A percentile compares a stretch with the other conserved stretches of the same genome.
phyloP scores from a whole-genome alignment of 176 grass and related monocot species.

The Saccharum spontaneum region DNA sequence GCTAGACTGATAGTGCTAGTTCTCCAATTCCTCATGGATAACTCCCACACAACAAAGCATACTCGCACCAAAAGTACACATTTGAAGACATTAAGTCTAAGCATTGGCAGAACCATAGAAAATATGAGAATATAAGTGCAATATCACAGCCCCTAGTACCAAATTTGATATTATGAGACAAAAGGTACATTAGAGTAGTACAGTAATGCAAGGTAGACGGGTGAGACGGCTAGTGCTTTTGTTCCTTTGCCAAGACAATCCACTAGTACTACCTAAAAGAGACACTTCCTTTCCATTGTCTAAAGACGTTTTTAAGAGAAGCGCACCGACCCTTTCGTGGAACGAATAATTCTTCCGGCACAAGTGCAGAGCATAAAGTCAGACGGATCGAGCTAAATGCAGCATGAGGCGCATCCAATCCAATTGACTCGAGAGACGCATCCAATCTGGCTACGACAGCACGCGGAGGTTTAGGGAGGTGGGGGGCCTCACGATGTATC shows the following conservation, averaged over 20 bases:
- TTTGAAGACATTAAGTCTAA: not conserved
- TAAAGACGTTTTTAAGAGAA: not conserved
- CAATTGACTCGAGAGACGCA: not conserved
- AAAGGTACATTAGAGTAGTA: not conserved
- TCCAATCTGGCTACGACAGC: not conserved
- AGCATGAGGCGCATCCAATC: not conserved
- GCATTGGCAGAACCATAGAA: not conserved
- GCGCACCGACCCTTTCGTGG: not conserved
- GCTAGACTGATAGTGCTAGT: not conserved
- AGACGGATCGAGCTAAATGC: conserved; percentile 25
- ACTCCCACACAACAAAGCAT: not conserved
- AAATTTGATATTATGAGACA: not conserved
- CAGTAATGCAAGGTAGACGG: not conserved
- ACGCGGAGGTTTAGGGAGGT: not conserved
- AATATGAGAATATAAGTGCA: not conserved
- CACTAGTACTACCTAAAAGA: conserved; percentile 12
- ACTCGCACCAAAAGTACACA: not conserved
- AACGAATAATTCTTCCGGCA: not conserved
- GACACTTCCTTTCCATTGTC: not conserved
- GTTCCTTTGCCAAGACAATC: not conserved
- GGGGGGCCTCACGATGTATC: conserved; percentile 56
- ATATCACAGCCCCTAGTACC: not conserved
- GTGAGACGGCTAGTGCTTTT: not conserved
- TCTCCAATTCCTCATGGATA: not conserved
- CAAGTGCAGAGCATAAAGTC: not conserved